Percentiles rank a stretch among this genome's conserved stretches.
Conservation (phyloP, 495 filamentous ascomycete species). For the Xylaria grammica region DNA sequence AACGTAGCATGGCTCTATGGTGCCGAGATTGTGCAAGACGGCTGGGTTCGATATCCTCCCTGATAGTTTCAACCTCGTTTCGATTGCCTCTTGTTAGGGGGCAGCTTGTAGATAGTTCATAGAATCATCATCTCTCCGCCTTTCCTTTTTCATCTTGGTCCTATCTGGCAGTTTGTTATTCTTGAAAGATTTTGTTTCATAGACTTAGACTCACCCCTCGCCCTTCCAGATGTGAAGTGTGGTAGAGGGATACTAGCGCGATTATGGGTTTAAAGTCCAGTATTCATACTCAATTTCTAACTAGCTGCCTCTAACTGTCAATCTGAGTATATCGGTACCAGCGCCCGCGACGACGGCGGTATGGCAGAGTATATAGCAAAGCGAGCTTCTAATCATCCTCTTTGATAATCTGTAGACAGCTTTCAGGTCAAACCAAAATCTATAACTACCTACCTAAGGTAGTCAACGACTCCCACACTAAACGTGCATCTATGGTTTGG, state of each 20-base stretch:
- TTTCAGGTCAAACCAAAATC: not conserved
- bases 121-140: no score
- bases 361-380: not conserved
- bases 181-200: no score
- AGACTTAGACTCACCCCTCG: no score
- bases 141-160: no score
- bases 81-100: no score
- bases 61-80: not conserved
- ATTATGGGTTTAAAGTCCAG: no score
- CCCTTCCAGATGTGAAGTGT: no score
- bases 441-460: not conserved
- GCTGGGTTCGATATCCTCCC: not conserved
- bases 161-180: no score
- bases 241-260: no score
- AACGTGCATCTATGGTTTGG: constrained; percentile 4
- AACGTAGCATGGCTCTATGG: not conserved
- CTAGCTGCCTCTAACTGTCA: no score
- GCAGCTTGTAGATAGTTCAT: no score
- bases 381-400: not conserved
- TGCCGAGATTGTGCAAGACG: not conserved
- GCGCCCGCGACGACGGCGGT: not conserved
- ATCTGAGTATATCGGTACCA: not conserved
- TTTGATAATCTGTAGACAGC: not conserved
- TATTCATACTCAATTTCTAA: no score
- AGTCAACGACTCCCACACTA: not conserved